Percentiles rank a stretch among this genome's conserved stretches.
Evolutionary conservation across 148 eudicot genomes (phyloP).

Genomic region (Rhododendron henanense): DNA sequence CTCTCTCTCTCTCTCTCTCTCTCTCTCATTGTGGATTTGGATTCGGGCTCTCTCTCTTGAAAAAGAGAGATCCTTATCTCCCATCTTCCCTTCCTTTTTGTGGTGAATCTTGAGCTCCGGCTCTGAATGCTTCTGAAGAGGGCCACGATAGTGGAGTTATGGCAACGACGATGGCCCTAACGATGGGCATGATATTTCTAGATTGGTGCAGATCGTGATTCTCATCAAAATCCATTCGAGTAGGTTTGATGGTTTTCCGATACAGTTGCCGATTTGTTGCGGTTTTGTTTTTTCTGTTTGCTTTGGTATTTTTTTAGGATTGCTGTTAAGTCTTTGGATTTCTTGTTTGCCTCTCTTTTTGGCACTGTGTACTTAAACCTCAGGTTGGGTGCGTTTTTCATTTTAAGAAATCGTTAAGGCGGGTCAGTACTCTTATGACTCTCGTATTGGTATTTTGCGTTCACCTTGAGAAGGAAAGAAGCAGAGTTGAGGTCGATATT

Average conservation of each 20-base stretch:
- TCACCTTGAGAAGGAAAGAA: conserved; percentile 70
- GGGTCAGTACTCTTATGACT: neutral
- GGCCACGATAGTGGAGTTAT: too few species aligned
- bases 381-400: neutral
- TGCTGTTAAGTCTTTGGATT: too few species aligned
- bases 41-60: neutral
- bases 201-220: too few species aligned
- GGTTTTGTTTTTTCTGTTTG: too few species aligned
- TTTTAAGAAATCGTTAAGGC: neutral
- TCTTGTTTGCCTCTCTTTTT: neutral
- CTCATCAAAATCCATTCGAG: too few species aligned
- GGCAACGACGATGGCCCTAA: too few species aligned
- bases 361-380: neutral
- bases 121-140: neutral
- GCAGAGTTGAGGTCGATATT: conserved; percentile 75
- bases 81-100: too few species aligned
- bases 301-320: neutral
- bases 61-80: too few species aligned
- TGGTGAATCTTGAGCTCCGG: neutral
- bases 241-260: too few species aligned
- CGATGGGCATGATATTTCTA: too few species aligned
- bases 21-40: neutral
- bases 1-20: neutral
- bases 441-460: neutral
- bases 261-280: too few species aligned